A percentile compares a stretch with the other conserved stretches of the same genome.
These are phyloP conservation scores for Iris pallida DNA, from an alignment of 116 monocot genomes.

Conservation along the genomic window DNA sequence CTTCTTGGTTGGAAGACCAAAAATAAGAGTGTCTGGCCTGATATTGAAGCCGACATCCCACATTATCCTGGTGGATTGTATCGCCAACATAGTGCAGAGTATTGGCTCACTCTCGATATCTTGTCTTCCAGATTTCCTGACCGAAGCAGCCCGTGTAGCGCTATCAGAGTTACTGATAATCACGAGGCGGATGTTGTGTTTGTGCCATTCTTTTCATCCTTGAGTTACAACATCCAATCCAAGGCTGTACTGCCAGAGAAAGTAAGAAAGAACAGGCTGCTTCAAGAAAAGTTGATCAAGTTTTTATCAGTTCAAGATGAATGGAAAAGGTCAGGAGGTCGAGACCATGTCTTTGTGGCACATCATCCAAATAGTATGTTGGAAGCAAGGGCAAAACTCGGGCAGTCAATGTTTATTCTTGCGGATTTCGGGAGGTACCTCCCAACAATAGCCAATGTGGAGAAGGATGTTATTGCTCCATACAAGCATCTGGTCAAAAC, in stretches of 20 bases:
- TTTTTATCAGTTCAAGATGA: not conserved
- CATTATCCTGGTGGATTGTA: constrained; percentile 5
- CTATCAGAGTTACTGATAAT: constrained; percentile 5
- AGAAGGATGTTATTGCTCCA: constrained; percentile 9
- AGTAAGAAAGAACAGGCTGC: not conserved
- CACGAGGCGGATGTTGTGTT: constrained; percentile 6
- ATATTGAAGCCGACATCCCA: constrained; percentile 9
- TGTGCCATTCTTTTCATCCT: constrained; percentile 8
- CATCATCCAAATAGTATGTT: constrained; percentile 12
- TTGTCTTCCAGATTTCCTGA: constrained; percentile 2
- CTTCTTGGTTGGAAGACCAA: constrained; percentile 44
- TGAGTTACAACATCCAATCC: constrained; percentile 3
- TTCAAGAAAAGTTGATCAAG: constrained; percentile 8
- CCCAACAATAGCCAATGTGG: constrained; percentile 1
- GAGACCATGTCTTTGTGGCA: not conserved
- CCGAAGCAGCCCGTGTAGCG: not conserved
- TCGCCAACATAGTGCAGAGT: constrained; percentile 7
- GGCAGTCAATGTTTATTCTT: constrained; percentile 2
- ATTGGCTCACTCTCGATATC: constrained; percentile 11
- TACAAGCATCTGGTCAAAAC: constrained; percentile 2
- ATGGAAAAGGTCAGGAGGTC: constrained; percentile 3
- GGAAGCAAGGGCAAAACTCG: not conserved
- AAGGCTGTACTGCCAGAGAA: not conserved
- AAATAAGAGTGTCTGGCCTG: constrained; percentile 41
- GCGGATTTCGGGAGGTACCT: constrained; percentile 7